These are phyloP conservation scores for Sarcodon aspratus DNA, from an alignment of 768 basidiomycete species.

Conservation along the genomic window DNA sequence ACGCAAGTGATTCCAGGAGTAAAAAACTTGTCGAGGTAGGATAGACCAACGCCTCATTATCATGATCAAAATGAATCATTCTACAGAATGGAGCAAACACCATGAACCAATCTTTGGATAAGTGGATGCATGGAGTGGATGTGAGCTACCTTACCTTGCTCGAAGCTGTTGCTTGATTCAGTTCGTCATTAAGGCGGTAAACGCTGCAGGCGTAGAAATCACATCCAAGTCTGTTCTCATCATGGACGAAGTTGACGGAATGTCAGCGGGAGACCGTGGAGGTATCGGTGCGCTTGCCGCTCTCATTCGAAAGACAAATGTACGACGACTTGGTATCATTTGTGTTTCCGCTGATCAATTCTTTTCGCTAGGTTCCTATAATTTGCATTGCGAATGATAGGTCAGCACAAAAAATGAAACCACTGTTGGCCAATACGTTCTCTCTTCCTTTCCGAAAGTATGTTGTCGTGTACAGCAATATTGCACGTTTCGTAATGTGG, in stretches of 20 bases:
- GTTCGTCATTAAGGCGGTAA: constrained; percentile 32
- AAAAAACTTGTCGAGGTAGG: constrained; percentile 93
- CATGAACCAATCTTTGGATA: constrained; percentile 80
- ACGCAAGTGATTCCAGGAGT: constrained; percentile 91
- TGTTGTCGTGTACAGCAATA: constrained; percentile 8
- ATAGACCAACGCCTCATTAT: not conserved
- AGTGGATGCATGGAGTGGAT: constrained; percentile 56
- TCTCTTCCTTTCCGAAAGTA: constrained; percentile 72
- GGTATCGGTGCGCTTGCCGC: constrained; percentile 91
- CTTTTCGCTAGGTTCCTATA: constrained; percentile 64
- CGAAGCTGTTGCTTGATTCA: not conserved
- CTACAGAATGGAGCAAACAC: constrained; percentile 79
- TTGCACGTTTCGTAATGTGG: not conserved
- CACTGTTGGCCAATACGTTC: constrained; percentile 61
- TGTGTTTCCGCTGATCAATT: not conserved
- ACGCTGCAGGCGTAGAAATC: constrained; percentile 60
- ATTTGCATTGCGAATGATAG: constrained; percentile 96
- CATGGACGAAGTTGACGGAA: constrained; percentile 99
- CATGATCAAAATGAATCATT: not conserved
- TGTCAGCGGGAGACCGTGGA: constrained; percentile 96
- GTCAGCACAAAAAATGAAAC: constrained; percentile 83
- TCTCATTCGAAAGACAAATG: constrained; percentile 88
- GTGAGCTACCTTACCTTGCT: constrained; percentile 19
- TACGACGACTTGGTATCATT: constrained; percentile 14
- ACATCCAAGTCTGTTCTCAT: constrained; percentile 81